These are phyloP conservation scores for Russula ochroleuca DNA, from an alignment of 768 basidiomycete genomes.

Conservation along the genomic window DNA sequence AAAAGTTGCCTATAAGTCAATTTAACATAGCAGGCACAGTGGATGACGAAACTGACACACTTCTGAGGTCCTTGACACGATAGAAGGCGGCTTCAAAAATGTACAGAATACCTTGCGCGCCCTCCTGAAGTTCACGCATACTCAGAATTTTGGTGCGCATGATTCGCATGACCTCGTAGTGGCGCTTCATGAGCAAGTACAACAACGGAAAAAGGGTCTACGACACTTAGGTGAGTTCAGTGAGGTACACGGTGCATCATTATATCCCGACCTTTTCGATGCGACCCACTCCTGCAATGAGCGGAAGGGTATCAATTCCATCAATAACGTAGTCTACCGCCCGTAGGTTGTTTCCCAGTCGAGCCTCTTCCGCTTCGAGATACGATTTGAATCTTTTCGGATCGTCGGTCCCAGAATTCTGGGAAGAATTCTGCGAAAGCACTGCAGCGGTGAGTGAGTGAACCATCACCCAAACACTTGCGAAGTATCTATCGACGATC, in stretches of 20 bases:
- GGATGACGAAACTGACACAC: background rate
- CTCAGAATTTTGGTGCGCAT: slow-evolving; percentile 12
- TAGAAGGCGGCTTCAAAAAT: slow-evolving; percentile 2
- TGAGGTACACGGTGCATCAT: no score
- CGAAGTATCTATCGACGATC: slow-evolving; percentile 1
- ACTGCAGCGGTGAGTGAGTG: slow-evolving; percentile 15
- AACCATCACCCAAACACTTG: background rate
- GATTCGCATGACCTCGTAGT: slow-evolving; percentile 26
- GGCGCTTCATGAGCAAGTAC: slow-evolving; percentile 25
- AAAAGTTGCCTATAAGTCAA: slow-evolving; percentile 25
- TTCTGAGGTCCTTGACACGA: slow-evolving; percentile 10
- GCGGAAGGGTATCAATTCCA: slow-evolving; percentile 31
- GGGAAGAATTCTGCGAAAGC: background rate
- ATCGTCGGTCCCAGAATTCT: background rate
- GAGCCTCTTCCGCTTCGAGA: slow-evolving; percentile 30
- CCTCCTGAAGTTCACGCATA: slow-evolving; percentile 1
- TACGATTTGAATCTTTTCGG: slow-evolving; percentile 28
- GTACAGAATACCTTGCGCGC: background rate
- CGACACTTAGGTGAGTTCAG: background rate
- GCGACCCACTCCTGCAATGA: slow-evolving; percentile 31
- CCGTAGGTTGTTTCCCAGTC: slow-evolving; percentile 30
- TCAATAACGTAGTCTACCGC: slow-evolving; percentile 33
- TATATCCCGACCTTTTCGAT: slow-evolving; percentile 31
- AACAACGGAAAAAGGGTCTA: slow-evolving; percentile 24
- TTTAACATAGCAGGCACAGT: background rate